phyloP scores from a whole-genome alignment of 2,329 filamentous ascomycete species.

The Myotisia sp. region DNA sequence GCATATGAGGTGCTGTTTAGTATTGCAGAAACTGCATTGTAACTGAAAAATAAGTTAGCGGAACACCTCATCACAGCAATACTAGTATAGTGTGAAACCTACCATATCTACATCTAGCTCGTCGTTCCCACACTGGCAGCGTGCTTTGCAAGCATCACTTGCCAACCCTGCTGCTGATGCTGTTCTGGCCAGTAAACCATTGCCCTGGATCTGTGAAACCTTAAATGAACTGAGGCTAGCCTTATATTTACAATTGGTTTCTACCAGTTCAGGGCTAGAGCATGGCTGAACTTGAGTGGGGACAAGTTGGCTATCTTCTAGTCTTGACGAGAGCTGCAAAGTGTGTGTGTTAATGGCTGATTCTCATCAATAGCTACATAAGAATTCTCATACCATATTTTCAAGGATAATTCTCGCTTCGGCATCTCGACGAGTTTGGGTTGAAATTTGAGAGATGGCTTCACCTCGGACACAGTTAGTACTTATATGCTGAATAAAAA shows the following conservation, averaged over 20 bases:
- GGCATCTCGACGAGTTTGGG: slow-evolving; percentile 17
- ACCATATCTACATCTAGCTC: slow-evolving; percentile 31
- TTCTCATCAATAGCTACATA: background rate
- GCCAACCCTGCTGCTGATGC: background rate
- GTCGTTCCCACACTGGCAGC: slow-evolving; percentile 30
- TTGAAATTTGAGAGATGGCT: slow-evolving; percentile 13
- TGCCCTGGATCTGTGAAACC: background rate
- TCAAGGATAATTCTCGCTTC: slow-evolving; percentile 18
- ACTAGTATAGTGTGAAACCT: slow-evolving; percentile 11
- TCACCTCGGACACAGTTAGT: too few relatives aligned
- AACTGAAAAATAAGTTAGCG: slow-evolving; percentile 19
- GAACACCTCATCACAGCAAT: background rate
- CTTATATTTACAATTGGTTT: background rate
- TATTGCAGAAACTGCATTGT: slow-evolving; percentile 31
- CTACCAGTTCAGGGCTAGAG: slow-evolving; percentile 5
- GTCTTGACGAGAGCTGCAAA: background rate
- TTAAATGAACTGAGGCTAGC: background rate
- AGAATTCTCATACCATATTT: slow-evolving; percentile 19
- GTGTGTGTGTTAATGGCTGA: background rate
- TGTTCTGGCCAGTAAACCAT: background rate
- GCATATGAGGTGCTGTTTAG: slow-evolving; percentile 34
- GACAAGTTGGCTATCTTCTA: slow-evolving; percentile 15
- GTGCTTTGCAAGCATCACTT: slow-evolving; percentile 11
- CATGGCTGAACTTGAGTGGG: slow-evolving; percentile 17
- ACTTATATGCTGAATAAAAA: background rate